Base-by-base conservation (phyloP, 2,329 filamentous ascomycete genomes). In the Meredithiella fracta region DNA sequence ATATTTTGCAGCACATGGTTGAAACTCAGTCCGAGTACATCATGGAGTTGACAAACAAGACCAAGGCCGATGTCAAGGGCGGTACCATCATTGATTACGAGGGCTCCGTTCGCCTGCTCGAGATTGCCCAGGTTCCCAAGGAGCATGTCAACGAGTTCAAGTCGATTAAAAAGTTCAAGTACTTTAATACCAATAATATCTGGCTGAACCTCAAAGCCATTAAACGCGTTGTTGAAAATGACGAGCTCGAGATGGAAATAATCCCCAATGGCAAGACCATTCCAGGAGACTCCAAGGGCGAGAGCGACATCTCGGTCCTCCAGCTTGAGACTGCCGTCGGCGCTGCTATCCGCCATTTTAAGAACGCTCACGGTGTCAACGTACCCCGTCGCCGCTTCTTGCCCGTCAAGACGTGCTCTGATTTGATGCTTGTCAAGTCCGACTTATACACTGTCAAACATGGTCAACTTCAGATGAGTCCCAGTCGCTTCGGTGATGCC, bases 131-230 rank as follows among this genome's bases (percentile, higher is more conserved):
- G 78, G 92, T 98, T 37, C 92, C 92, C 73, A 98, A 97, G 82
- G 88, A 98, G 78, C 92, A 98, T 74, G 87, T 92, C 70, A 97
- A 98, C 75, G 92, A 98, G 76, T 98, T 98, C 87, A 98, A 98
- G 83, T 96, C 90, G 51, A 98, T 98, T 79, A 98, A 98, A 85
- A 98, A 98, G 80, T 98, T 98, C 85, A 96, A 94, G 80, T 98
- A 98, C 83, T 98, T 98, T 85, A 98, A 98, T 82, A 98, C 92
- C 73, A 98, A 98, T 86, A 98, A 98, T 81, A 96, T 98, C 74
- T 98, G 92, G 92, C 86, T 98, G 79, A 95, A 95, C 76, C 79
- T 96, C 65, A 83, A 87, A 69, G 92, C 92, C 63, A 86, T 98
- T 74, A 97, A 97, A 85, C 90, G 92, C 60, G 89, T 98, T 55